Evolutionary conservation across 768 basidiomycete species (phyloP).

Genomic region (Lactarius evosmus): DNA sequence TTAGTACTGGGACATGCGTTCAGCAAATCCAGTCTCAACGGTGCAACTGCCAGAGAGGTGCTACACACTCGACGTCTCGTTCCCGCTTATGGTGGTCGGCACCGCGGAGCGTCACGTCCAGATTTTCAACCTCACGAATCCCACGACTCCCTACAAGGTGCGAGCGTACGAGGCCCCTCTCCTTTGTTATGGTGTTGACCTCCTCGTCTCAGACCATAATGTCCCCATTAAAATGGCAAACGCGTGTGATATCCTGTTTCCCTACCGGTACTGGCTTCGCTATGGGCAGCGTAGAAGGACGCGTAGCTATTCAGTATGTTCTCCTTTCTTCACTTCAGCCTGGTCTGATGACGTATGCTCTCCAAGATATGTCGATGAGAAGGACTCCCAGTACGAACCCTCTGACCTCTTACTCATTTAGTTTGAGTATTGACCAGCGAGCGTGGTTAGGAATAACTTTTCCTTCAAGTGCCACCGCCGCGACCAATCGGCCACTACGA

Average conservation of each 20-base stretch:
- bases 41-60: slow-evolving; percentile 88
- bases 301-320: slow-evolving; percentile 93
- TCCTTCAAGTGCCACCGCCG: slow-evolving; percentile 54
- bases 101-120: slow-evolving; percentile 92
- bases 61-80: slow-evolving; percentile 80
- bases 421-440: neutral
- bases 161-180: neutral
- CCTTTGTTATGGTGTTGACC: neutral
- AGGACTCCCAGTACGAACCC: slow-evolving; percentile 57
- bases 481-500: slow-evolving; percentile 35
- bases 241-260: slow-evolving; percentile 81
- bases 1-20: slow-evolving; percentile 92
- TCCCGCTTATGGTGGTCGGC: slow-evolving; percentile 84
- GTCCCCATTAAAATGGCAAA: slow-evolving; percentile 94
- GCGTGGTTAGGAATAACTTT: slow-evolving; percentile 45
- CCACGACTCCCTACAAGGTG: slow-evolving; percentile 75
- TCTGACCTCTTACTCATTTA: neutral
- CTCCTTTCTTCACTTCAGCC: neutral
- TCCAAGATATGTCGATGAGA: slow-evolving; percentile 79
- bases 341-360: neutral
- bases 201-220: slow-evolving; percentile 54
- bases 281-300: slow-evolving; percentile 82
- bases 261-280: slow-evolving; percentile 77
- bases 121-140: slow-evolving; percentile 83
- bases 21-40: slow-evolving; percentile 68